Evolutionary conservation across 805 yeast genomes (phyloP), one percentile per base, ranked within the genome.

Genomic region (Isabelozyma gotoi): DNA sequence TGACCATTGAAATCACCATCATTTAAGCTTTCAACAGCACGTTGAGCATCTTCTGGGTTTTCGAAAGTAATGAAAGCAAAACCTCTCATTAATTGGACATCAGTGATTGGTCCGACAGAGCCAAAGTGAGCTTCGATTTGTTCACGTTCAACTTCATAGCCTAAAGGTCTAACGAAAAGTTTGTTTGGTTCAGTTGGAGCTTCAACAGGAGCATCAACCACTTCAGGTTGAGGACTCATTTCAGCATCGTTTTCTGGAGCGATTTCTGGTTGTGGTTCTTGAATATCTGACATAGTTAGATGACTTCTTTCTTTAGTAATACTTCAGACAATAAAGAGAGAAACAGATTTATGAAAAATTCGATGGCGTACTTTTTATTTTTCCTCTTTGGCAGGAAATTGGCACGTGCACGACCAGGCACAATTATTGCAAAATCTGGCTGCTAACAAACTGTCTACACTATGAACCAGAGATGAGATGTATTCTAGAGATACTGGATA

Each of bases 1-100:
- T 73, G 76, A 38, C 81, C 83, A 33, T 71, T 73, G 53, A 78
- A 77, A 15, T 74, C 71, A 49, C 71, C 58, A 46, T 70, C 74
- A 48, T 66, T 52, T 48, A 76, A 71, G 33, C 76, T 68, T 39
- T 71, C 74, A 48, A 72, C 68, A 6, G 84, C 84, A 45, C 62
- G 66, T 44, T 64, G 61, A 37, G 83, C 82, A 48, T 67, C 73
- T 46, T 76, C 83, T 36, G 80, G 74, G 50, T 76, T 78, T 62
- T 81, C 89, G 57, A 81, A 94, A 63, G 91, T 96, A 47, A 92
- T 86, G 63, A 88, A 91, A 19, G 95, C 97, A 59, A 82, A 87
- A 35, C 96, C 96, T 56, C 85, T 84, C 76, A 84, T 75, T 53
- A 85, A 67, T 61, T 82, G 82, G 41, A 84, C 80, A 58, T 84